Base-by-base conservation (phyloP, 108 stramenopile genomes). In the Parietichytrium sp. region DNA sequence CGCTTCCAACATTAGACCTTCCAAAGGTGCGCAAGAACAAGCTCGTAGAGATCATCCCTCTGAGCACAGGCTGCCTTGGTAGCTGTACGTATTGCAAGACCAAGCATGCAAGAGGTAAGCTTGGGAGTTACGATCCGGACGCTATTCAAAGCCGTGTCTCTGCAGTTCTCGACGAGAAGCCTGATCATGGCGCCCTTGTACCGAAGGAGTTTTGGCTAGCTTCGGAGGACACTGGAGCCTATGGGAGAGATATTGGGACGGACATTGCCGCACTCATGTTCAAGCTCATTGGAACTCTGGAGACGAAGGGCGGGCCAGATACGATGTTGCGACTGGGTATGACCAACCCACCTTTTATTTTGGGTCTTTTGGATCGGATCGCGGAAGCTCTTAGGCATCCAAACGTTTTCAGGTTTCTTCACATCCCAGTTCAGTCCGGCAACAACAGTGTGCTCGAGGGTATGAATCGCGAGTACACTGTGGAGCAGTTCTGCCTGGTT, bases 61-160 rank as follows among this genome's bases (percentile, higher is more conserved):
- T 89, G 47, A 81, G 79, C 29, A 87, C 86, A 3, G 88, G 88
- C 20, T 89, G 88, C 53, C 54, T 89, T 15, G 86, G 86, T 54
- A 51, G 82, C 38, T 89, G 88, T 54, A 87, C 88, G 29, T 89
- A 89, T 85, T 89, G 88, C 81, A 89, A 89, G 54, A 89, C 88
- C 6, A 53, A 78, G 49, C 84, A 87, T 36, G 88, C 88, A 18
- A 53, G 88, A 12, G 88, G 88, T 15, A 83, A 79, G 52, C 52
- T 89, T 7, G 88, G 88, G 3, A 81, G 80, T 49, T 89, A 89
- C 45, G 48, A 61, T 1, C 54, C 29, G n/a, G 53, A 82, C 13
- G 85, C 51, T 15, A 85, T 89, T 26, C 31, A 53, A 18, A 38
- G 36, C 29, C 81, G 88, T 23, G 85, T 54, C 13, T 86, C 87